Conservation (phyloP, 2,329 filamentous ascomycete species). For the Colletotrichum godetiae region DNA sequence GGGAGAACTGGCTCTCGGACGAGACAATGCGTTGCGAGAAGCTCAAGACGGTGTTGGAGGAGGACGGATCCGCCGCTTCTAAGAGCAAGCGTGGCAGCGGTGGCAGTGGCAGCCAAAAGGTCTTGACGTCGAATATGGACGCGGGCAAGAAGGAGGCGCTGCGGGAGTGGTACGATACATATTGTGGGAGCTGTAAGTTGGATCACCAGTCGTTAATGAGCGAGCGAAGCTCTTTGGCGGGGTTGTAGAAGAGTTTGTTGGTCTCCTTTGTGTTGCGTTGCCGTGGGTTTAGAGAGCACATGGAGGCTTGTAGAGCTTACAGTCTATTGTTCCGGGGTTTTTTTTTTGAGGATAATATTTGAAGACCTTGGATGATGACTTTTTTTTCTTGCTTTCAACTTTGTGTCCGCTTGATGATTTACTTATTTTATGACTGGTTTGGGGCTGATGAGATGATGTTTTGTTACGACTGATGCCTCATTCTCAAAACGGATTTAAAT, state of each 20-base stretch:
- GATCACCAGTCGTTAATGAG: conserved; percentile 51
- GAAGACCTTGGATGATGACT: not conserved
- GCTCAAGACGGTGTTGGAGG: conserved; percentile 58
- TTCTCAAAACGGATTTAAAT: no score
- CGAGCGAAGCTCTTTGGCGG: conserved; percentile 28
- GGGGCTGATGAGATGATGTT: no score
- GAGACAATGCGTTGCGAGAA: conserved; percentile 82
- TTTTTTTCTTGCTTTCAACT: not conserved
- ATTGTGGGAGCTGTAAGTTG: conserved; percentile 66
- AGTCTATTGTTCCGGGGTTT: conserved; percentile 10
- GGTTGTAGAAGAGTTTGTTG: conserved; percentile 9
- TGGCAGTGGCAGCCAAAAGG: conserved; percentile 25
- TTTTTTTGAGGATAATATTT: not conserved
- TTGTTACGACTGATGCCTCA: no score
- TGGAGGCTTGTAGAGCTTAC: not conserved
- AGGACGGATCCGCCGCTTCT: conserved; percentile 35
- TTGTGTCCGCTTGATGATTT: no score
- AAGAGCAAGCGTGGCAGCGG: conserved; percentile 15
- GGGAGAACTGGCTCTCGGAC: conserved; percentile 90
- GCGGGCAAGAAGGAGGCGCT: conserved; percentile 49
- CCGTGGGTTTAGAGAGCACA: not conserved
- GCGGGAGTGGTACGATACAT: conserved; percentile 61
- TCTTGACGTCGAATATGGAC: conserved; percentile 39
- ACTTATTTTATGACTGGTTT: no score
- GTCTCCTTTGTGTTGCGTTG: not conserved